phyloP scores from a whole-genome alignment of 768 basidiomycete species.

The Trametes cinnabarina region DNA sequence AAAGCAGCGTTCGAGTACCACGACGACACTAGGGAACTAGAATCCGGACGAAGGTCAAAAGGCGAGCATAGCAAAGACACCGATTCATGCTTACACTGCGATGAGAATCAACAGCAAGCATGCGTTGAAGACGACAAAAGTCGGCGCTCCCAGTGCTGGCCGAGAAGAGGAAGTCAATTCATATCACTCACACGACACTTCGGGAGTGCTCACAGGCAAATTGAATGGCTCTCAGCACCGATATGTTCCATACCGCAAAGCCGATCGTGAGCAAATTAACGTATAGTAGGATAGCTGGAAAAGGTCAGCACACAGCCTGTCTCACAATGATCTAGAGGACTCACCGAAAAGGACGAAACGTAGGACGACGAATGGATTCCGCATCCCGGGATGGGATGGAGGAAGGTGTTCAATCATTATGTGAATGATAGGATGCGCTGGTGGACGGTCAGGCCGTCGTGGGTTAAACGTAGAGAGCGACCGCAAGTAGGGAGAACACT shows the following conservation, averaged over 20 bases:
- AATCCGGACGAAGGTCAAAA: neutral
- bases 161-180: neutral
- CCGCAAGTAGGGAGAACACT: slow-evolving; percentile 1
- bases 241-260: slow-evolving; percentile 60
- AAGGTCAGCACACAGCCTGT: neutral
- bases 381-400: slow-evolving; percentile 29
- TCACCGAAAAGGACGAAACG: slow-evolving; percentile 59
- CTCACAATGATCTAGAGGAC: slow-evolving; percentile 19
- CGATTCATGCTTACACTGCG: slow-evolving; percentile 28
- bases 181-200: slow-evolving; percentile 10
- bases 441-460: slow-evolving; percentile 3
- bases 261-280: slow-evolving; percentile 51
- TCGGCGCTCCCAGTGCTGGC: slow-evolving; percentile 46
- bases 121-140: slow-evolving; percentile 50
- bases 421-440: slow-evolving; percentile 1
- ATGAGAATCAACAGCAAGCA: slow-evolving; percentile 34
- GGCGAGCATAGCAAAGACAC: neutral
- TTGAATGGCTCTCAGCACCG: slow-evolving; percentile 35
- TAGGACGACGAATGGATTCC: slow-evolving; percentile 53
- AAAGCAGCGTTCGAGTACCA: slow-evolving; percentile 34
- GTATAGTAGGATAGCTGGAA: slow-evolving; percentile 46
- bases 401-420: slow-evolving; percentile 14
- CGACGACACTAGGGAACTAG: slow-evolving; percentile 34
- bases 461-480: neutral
- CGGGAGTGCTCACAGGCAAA: too few species aligned